Percentiles rank a stretch among this genome's conserved stretches.
Conservation (phyloP, 2,329 filamentous ascomycete genomes). For the Colletotrichum navitas region DNA sequence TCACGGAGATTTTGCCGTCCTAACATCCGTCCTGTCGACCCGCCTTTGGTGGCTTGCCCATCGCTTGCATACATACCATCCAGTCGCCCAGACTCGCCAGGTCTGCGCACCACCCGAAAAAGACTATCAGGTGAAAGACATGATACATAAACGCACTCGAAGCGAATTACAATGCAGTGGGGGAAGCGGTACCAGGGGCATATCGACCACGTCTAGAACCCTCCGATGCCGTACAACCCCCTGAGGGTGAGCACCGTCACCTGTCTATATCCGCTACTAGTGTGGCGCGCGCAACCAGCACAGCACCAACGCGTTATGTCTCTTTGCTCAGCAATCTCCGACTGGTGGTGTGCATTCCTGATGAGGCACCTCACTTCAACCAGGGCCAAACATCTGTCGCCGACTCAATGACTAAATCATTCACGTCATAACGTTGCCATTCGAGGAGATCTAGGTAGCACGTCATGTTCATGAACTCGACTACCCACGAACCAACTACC, state of each 20-base stretch:
- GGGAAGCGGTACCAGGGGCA: neutral
- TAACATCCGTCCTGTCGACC: conserved; percentile 10
- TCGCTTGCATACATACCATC: conserved; percentile 25
- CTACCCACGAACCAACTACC: too few species aligned
- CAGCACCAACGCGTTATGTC: conserved; percentile 12
- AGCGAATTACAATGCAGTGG: neutral
- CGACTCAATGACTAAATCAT: neutral
- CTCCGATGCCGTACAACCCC: neutral
- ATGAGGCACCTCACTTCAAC: conserved; percentile 9
- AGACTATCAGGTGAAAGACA: neutral
- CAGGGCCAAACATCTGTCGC: neutral
- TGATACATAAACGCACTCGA: neutral
- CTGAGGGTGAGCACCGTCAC: neutral
- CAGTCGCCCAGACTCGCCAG: conserved; percentile 7
- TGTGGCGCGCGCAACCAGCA: conserved; percentile 2
- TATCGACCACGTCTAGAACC: neutral
- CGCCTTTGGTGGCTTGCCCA: neutral
- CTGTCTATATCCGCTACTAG: neutral
- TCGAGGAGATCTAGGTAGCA: neutral
- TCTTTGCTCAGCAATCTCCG: conserved; percentile 31
- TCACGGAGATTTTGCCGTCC: conserved; percentile 33
- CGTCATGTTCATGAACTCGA: neutral
- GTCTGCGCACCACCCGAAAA: conserved; percentile 18
- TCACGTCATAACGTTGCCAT: neutral
- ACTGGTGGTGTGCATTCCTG: conserved; percentile 17